Conservation (phyloP, 257 asterid species). For the Przewalskia tangutica region DNA sequence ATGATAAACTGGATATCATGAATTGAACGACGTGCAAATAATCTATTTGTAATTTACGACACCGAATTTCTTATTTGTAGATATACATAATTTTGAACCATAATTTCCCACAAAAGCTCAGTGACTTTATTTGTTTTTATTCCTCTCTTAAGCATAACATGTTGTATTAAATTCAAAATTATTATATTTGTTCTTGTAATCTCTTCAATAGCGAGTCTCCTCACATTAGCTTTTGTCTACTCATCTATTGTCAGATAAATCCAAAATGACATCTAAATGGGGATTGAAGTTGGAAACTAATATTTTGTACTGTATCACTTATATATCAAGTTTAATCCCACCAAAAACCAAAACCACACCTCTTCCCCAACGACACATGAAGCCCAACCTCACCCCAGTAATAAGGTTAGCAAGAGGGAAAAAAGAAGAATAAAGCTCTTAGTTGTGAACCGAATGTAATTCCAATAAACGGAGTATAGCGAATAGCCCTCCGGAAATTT, state of each 20-base stretch:
- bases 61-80: not conserved
- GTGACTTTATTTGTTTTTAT: not conserved
- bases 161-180: not conserved
- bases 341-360: not conserved
- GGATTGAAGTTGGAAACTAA: not conserved
- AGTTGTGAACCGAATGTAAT: not conserved
- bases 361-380: not conserved
- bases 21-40: not conserved
- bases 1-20: not conserved
- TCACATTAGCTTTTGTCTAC: not conserved
- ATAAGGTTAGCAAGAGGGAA: not conserved
- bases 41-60: not conserved
- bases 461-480: not conserved
- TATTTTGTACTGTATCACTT: not conserved
- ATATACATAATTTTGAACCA: not conserved
- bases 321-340: not conserved
- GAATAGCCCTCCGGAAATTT: too few relatives aligned
- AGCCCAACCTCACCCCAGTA: not conserved
- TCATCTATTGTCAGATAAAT: not conserved
- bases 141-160: not conserved
- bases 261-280: not conserved
- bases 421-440: not conserved
- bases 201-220: not conserved
- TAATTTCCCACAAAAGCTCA: not conserved
- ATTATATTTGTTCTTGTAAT: not conserved